Conservation (phyloP, 228 moss, liverwort and hornwort genomes). For the Sphagnum fallax region DNA sequence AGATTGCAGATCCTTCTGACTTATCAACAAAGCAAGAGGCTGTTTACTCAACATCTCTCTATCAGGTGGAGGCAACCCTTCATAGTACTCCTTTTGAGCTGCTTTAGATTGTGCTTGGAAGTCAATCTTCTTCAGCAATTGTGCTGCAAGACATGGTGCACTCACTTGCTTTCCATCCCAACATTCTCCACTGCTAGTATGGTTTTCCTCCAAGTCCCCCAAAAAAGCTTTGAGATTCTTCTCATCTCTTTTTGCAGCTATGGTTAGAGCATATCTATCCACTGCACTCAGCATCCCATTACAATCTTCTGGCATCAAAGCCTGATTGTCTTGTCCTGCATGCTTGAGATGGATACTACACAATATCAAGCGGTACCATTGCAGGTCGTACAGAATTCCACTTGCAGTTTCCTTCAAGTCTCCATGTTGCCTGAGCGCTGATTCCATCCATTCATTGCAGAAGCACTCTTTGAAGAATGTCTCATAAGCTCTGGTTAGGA, state of each 20-base stretch:
- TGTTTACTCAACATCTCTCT: no score
- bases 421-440: constrained; percentile 7
- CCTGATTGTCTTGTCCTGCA: not conserved
- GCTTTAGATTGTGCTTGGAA: no score
- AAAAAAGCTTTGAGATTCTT: constrained; percentile 3
- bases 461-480: constrained; percentile 13
- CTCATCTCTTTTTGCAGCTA: constrained; percentile 5
- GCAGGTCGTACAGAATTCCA: constrained; percentile 4
- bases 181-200: constrained; percentile 1
- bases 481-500: constrained; percentile 3
- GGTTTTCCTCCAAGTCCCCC: not conserved
- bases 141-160: constrained; percentile 3
- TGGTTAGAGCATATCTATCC: constrained; percentile 1
- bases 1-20: not conserved
- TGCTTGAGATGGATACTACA: constrained; percentile 7
- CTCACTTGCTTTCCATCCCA: not conserved
- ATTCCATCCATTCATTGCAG: constrained; percentile 10
- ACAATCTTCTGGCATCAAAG: constrained; percentile 1
- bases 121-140: constrained; percentile 7
- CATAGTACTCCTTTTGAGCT: constrained; percentile 1
- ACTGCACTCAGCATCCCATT: constrained; percentile 4
- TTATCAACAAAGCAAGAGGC: constrained; percentile 4
- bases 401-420: constrained; percentile 11
- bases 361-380: constrained; percentile 11
- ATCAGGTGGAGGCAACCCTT: constrained; percentile 1